Percentiles rank a stretch among this genome's conserved stretches.
Evolutionary conservation across 2,329 filamentous ascomycete genomes (phyloP).

Genomic region (Colletotrichum zoysiae): DNA sequence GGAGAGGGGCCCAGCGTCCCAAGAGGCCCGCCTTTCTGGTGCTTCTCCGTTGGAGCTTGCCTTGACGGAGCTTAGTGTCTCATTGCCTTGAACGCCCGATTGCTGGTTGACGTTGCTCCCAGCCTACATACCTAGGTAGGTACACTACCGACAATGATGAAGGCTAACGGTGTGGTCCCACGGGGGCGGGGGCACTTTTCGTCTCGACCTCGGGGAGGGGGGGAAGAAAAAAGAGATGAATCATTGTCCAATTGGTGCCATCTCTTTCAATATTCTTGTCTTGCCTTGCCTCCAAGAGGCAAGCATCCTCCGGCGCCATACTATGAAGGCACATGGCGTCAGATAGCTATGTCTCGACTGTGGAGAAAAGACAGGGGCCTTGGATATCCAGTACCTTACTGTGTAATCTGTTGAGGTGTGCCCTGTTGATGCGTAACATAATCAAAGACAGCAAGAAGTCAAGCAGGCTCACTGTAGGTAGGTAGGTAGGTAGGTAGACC

Average conservation of each 20-base stretch:
- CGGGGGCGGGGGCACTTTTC: not conserved
- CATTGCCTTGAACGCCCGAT: slow-evolving; percentile 27
- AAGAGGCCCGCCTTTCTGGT: not conserved
- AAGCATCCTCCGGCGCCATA: slow-evolving; percentile 27
- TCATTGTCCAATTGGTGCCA: not conserved
- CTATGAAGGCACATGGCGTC: not conserved
- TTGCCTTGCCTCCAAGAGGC: slow-evolving; percentile 14
- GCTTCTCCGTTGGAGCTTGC: slow-evolving; percentile 19
- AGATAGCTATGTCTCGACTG: not conserved
- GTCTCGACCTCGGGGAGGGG: not conserved
- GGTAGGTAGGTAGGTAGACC: not conserved
- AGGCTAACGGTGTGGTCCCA: slow-evolving; percentile 15
- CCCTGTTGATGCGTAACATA: not conserved
- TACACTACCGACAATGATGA: not conserved
- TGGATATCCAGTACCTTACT: not conserved
- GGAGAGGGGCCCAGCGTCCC: not conserved
- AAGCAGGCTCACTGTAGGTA: no score
- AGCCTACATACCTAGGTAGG: no score
- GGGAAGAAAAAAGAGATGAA: not conserved
- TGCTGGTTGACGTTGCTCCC: slow-evolving; percentile 22
- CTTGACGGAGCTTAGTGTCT: slow-evolving; percentile 25
- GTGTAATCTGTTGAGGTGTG: slow-evolving; percentile 3
- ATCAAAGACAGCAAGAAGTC: not conserved
- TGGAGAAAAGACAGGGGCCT: not conserved
- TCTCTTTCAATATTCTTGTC: slow-evolving; percentile 20